A percentile compares a stretch with the other conserved stretches of the same genome.
phyloP scores from a whole-genome alignment of 257 asterid species.

The Solanum neorickii region DNA sequence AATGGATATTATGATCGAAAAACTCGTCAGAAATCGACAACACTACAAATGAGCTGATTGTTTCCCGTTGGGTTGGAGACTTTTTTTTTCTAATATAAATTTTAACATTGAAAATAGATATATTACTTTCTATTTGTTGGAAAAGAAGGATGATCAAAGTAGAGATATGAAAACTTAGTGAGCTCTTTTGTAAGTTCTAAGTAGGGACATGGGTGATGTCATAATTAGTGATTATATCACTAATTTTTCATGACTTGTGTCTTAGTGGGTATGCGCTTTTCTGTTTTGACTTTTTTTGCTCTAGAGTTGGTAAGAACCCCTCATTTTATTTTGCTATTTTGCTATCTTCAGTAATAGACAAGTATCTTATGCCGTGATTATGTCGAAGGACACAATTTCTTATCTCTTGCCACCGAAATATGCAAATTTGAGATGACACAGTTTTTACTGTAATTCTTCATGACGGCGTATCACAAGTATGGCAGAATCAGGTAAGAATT shows the following conservation, averaged over 20 bases:
- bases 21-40: too few relatives aligned
- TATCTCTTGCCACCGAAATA: not conserved
- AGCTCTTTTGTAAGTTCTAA: too few relatives aligned
- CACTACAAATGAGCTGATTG: too few relatives aligned
- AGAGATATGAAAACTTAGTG: too few relatives aligned
- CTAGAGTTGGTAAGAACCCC: not conserved
- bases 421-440: not conserved
- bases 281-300: not conserved
- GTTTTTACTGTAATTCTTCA: not conserved
- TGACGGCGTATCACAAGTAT: not conserved
- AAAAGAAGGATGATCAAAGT: not conserved
- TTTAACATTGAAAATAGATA: too few relatives aligned
- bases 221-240: too few relatives aligned
- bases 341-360: not conserved
- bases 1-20: too few relatives aligned
- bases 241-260: too few relatives aligned
- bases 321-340: not conserved
- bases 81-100: too few relatives aligned
- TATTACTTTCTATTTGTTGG: too few relatives aligned
- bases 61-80: too few relatives aligned
- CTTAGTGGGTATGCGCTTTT: not conserved
- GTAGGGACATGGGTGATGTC: too few relatives aligned
- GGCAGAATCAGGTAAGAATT: constrained; percentile 38
- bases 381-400: not conserved
- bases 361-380: not conserved